phyloP scores from a whole-genome alignment of 768 basidiomycete genomes.

The Boletus huronensis region DNA sequence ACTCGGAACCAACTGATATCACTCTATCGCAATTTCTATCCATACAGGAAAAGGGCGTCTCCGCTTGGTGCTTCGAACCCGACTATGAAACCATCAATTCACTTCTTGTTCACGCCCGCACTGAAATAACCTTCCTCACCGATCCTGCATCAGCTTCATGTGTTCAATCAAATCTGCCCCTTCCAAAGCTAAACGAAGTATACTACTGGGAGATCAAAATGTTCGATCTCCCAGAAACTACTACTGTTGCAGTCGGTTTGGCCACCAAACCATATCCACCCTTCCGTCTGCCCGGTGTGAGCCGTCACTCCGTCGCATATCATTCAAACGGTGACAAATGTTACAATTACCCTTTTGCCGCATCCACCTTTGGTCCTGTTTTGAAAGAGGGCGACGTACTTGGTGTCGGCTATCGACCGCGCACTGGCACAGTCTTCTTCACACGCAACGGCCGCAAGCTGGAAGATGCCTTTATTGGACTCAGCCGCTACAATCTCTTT shows the following conservation, averaged over 20 bases:
- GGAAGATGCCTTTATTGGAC: conserved; percentile 91
- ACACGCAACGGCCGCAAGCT: conserved; percentile 96
- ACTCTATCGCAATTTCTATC: conserved; percentile 97
- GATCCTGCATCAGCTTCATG: conserved; percentile 91
- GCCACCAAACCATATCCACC: conserved; percentile 97
- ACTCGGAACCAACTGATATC: conserved; percentile 96
- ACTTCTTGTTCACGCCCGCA: conserved; percentile 89
- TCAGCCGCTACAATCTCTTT: conserved; percentile 91
- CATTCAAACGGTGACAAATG: conserved; percentile 97
- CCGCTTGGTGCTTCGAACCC: conserved; percentile 98
- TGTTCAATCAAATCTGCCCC: conserved; percentile 94
- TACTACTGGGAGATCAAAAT: conserved; percentile 99
- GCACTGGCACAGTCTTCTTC: conserved; percentile 98
- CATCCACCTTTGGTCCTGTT: conserved; percentile 74
- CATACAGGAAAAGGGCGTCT: conserved; percentile 99
- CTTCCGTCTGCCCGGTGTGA: conserved; percentile 87
- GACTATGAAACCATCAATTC: conserved; percentile 95
- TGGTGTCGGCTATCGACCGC: conserved; percentile 92
- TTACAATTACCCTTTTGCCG: conserved; percentile 93
- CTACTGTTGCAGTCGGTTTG: conserved; percentile 87
- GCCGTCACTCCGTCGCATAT: conserved; percentile 88
- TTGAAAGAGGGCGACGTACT: conserved; percentile 95
- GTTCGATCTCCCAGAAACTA: conserved; percentile 90
- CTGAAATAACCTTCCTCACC: conserved; percentile 97
- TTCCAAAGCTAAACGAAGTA: conserved; percentile 97